phyloP scores from a whole-genome alignment of 495 filamentous ascomycete genomes.

The Geopyxis carbonaria region DNA sequence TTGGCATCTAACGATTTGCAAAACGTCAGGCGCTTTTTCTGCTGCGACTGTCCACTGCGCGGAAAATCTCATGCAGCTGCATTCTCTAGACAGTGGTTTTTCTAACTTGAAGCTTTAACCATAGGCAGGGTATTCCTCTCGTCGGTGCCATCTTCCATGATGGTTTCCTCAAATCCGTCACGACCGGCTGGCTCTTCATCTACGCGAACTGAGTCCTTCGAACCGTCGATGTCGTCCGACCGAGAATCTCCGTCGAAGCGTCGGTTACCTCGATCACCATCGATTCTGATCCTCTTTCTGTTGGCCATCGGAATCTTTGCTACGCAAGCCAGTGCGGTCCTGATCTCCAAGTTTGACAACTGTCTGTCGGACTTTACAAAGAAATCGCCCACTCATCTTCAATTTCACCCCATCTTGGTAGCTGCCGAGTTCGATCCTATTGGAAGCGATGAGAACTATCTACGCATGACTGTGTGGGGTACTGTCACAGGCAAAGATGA shows the following conservation, averaged over 20 bases:
- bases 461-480: slow-evolving; percentile 72
- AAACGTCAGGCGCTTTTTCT: no score
- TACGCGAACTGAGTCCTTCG: slow-evolving; percentile 6
- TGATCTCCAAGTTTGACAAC: slow-evolving; percentile 58
- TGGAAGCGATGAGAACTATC: slow-evolving; percentile 39
- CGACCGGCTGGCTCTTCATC: slow-evolving; percentile 2
- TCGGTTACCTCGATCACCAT: neutral
- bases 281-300: slow-evolving; percentile 11
- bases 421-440: slow-evolving; percentile 53
- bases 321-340: slow-evolving; percentile 32
- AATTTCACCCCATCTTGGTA: slow-evolving; percentile 60
- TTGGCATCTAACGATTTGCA: no score
- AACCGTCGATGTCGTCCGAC: slow-evolving; percentile 7
- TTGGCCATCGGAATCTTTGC: neutral
- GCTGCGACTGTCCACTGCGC: no score
- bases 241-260: slow-evolving; percentile 14
- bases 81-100: no score
- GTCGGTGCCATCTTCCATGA: neutral
- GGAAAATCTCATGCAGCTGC: no score
- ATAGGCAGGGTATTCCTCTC: neutral
- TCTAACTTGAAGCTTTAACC: no score
- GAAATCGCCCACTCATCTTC: slow-evolving; percentile 38
- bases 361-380: slow-evolving; percentile 50
- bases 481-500: slow-evolving; percentile 68
- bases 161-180: neutral